phyloP scores from a whole-genome alignment of 2,329 filamentous ascomycete genomes.

The Zasmidium cellare region DNA sequence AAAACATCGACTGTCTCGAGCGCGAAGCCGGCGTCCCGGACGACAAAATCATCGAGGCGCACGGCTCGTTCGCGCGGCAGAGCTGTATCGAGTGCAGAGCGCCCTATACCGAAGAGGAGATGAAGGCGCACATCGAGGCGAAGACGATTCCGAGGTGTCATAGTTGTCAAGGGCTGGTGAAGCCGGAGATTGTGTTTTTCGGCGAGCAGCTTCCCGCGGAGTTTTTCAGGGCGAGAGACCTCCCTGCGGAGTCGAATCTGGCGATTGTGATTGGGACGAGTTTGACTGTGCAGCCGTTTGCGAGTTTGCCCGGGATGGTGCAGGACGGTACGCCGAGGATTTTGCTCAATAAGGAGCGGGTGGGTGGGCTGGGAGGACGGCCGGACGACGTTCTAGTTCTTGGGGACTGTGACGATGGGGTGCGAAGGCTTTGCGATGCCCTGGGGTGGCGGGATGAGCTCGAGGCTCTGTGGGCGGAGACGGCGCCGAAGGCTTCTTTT shows the following conservation, averaged over 20 bases:
- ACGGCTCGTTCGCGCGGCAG: conserved; percentile 91
- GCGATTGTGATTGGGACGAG: conserved; percentile 88
- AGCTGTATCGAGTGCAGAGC: conserved; percentile 85
- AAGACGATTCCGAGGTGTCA: conserved; percentile 72
- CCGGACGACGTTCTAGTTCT: conserved; percentile 82
- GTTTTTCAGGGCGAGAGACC: conserved; percentile 62
- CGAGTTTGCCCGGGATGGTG: conserved; percentile 69
- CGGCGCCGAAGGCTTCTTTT: conserved; percentile 61
- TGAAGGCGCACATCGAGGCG: conserved; percentile 67
- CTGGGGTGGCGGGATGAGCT: conserved; percentile 86
- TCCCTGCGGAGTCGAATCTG: conserved; percentile 68
- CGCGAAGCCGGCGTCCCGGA: conserved; percentile 78
- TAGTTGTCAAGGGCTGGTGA: conserved; percentile 75
- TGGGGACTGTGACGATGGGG: conserved; percentile 79
- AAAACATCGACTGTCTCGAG: conserved; percentile 97
- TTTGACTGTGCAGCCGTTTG: conserved; percentile 84
- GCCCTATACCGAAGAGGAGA: conserved; percentile 69
- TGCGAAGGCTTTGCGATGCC: conserved; percentile 73
- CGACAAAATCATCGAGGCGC: conserved; percentile 85
- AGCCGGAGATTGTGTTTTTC: conserved; percentile 95
- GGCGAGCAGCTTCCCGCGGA: conserved; percentile 68
- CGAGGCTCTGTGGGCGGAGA: conserved; percentile 69
- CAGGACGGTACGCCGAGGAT: conserved; percentile 67
- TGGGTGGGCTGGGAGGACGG: conserved; percentile 74
- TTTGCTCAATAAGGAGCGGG: conserved; percentile 82